Conservation (phyloP, 208 protist genomes). For the Crithidia fasciculata region DNA sequence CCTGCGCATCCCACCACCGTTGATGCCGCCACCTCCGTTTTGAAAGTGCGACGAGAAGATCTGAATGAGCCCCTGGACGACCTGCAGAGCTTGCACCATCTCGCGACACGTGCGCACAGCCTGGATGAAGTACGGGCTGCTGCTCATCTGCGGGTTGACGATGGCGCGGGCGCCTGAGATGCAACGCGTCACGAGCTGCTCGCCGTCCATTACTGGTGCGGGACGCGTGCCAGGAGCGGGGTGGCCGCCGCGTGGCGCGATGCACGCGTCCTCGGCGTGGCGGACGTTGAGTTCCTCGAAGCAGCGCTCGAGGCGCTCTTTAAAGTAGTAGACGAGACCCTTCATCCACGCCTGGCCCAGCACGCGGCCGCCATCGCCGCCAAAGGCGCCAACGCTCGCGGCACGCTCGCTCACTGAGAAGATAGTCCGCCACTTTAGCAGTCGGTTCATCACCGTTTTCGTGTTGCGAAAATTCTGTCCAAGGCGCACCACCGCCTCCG, state of each 20-base stretch:
- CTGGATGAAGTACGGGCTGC: conserved; percentile 22
- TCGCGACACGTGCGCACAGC: conserved; percentile 22
- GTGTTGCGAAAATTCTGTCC: conserved; percentile 38
- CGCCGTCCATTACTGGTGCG: conserved; percentile 1
- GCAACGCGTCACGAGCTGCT: conserved; percentile 15
- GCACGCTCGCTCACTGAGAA: background rate
- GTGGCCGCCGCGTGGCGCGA: background rate
- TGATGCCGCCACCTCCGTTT: background rate
- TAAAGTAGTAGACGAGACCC: conserved; percentile 29
- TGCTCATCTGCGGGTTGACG: conserved; percentile 15
- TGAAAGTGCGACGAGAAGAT: conserved; percentile 15
- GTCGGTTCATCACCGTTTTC: conserved; percentile 20
- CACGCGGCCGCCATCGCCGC: conserved; percentile 9
- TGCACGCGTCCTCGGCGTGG: conserved; percentile 7
- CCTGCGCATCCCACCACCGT: background rate
- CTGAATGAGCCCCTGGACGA: conserved; percentile 18
- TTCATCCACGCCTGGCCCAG: conserved; percentile 26
- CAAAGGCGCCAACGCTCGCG: background rate
- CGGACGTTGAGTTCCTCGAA: conserved; percentile 21
- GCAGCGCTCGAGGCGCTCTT: conserved; percentile 20
- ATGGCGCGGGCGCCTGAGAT: conserved; percentile 20
- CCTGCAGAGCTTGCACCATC: conserved; percentile 17
- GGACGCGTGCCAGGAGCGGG: background rate
- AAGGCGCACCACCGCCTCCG: conserved; percentile 35
- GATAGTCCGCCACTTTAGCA: conserved; percentile 26